Conservation (phyloP, 1,284 basidiomycete species). For the Retiboletus fuscus region DNA sequence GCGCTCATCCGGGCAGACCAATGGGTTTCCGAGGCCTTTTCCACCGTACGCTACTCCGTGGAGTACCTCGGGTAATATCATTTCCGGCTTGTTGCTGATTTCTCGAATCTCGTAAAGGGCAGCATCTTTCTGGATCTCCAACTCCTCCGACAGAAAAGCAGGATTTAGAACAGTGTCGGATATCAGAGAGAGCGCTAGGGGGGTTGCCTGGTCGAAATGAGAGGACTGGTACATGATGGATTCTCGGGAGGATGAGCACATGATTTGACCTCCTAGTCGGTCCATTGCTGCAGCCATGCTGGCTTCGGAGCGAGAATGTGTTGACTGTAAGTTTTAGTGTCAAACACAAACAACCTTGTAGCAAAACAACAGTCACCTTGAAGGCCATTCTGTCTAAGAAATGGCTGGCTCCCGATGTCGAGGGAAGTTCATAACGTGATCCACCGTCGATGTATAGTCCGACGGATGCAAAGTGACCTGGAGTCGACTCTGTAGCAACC, state of each 20-base stretch:
- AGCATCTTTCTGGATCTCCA: constrained; percentile 87
- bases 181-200: constrained; percentile 87
- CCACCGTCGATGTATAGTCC: constrained; percentile 96
- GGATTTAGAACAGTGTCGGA: constrained; percentile 92
- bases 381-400: constrained; percentile 96
- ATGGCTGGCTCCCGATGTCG: constrained; percentile 88
- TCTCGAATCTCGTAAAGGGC: constrained; percentile 95
- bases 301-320: constrained; percentile 68
- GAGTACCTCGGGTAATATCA: constrained; percentile 93
- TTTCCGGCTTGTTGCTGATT: constrained; percentile 90
- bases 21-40: constrained; percentile 88
- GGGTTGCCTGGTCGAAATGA: constrained; percentile 88
- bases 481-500: constrained; percentile 91
- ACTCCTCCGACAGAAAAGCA: constrained; percentile 81
- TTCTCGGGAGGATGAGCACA: constrained; percentile 92
- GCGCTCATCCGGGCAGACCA: constrained; percentile 90
- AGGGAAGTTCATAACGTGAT: constrained; percentile 87
- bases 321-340: constrained; percentile 59
- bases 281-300: constrained; percentile 89
- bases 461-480: constrained; percentile 94
- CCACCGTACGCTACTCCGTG: constrained; percentile 88
- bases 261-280: constrained; percentile 91
- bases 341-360: constrained; percentile 25
- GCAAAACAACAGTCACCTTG: constrained; percentile 73
- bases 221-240: constrained; percentile 99